phyloP scores from a whole-genome alignment of 352 stramenopile genomes.

The Chrysophaeum taylorii region DNA sequence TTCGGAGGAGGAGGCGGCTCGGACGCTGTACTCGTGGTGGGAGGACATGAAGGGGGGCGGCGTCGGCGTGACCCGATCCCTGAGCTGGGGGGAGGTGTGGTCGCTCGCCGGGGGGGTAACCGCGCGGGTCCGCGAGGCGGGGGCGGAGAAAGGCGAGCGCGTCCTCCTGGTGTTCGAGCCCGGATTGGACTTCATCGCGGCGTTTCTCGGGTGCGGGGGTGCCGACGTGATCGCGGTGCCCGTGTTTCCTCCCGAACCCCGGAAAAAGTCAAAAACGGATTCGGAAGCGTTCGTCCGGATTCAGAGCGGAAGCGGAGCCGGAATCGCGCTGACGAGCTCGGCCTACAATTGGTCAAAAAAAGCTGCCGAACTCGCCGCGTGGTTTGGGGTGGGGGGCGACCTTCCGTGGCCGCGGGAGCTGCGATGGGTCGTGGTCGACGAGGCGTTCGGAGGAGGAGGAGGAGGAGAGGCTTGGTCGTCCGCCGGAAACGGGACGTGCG shows the following conservation, averaged over 20 bases:
- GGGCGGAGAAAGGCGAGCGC: constrained; percentile 40
- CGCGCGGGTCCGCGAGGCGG: not conserved
- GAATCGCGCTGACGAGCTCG: not conserved
- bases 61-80: not conserved
- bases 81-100: not conserved
- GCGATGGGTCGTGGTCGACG: constrained; percentile 26
- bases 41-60: no score
- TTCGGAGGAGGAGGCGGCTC: no score
- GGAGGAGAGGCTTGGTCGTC: no score
- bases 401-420: not conserved
- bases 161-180: constrained; percentile 95
- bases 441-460: no score
- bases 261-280: not conserved
- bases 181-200: constrained; percentile 89
- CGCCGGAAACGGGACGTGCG: constrained; percentile 36
- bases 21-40: no score
- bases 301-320: not conserved
- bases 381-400: no score
- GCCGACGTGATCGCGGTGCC: constrained; percentile 84
- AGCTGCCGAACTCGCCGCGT: no score
- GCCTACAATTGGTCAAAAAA: not conserved
- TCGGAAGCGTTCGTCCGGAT: not conserved
- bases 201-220: constrained; percentile 87
- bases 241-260: not conserved
- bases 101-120: not conserved